A percentile compares a stretch with the other conserved stretches of the same genome.
phyloP scores from a whole-genome alignment of 83 land plant species.

The Diphasiastrum complanatum region DNA sequence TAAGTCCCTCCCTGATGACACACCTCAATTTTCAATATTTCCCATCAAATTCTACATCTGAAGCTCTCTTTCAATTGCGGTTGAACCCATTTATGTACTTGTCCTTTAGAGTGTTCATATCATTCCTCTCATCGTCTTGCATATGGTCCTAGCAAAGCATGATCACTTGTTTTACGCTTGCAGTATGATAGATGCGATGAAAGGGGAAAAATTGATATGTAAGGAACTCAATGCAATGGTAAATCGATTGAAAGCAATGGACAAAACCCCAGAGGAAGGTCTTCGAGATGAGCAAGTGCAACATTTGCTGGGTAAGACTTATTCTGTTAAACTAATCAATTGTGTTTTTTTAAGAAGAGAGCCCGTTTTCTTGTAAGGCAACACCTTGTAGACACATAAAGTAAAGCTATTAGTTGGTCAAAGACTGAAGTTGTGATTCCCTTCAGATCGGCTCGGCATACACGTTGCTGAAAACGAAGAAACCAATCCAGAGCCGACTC shows the following conservation, averaged over 20 bases:
- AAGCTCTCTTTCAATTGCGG: background rate
- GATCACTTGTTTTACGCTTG: background rate
- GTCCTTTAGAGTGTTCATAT: too few relatives aligned
- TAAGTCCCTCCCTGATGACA: too few relatives aligned
- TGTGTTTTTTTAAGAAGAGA: constrained; percentile 6
- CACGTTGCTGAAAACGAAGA: too few relatives aligned
- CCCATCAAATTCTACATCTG: background rate
- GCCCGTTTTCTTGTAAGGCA: constrained; percentile 20
- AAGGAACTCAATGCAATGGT: constrained; percentile 60
- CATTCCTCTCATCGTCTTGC: background rate
- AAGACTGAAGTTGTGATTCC: too few relatives aligned
- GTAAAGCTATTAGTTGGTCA: too few relatives aligned
- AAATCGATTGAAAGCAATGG: constrained; percentile 40
- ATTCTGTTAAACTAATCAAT: constrained; percentile 7
- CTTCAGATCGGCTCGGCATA: too few relatives aligned
- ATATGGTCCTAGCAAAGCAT: background rate
- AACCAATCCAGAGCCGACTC: too few relatives aligned
- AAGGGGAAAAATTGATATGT: constrained; percentile 47
- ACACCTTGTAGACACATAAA: too few relatives aligned
- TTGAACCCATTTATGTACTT: background rate
- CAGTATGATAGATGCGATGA: constrained; percentile 37
- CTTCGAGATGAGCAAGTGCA: constrained; percentile 44
- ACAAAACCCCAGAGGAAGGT: constrained; percentile 42
- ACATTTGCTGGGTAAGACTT: constrained; percentile 42
- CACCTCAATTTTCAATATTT: background rate